These are phyloP conservation scores for Poa annua DNA, from an alignment of 176 grass and related monocot species.

Conservation along the genomic window DNA sequence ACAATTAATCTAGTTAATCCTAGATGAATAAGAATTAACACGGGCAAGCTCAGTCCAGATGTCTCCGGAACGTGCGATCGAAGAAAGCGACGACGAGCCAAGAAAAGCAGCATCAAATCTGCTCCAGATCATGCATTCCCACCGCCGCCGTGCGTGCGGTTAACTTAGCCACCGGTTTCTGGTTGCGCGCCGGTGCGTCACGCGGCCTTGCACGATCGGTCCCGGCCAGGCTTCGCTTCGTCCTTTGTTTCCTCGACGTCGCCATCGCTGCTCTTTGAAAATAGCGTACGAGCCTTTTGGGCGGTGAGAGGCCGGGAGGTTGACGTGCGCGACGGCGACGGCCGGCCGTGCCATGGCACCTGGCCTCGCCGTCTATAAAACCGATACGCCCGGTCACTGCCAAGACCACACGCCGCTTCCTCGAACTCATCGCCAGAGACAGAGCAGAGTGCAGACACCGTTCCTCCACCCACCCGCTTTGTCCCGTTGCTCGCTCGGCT, in stretches of 20 bases:
- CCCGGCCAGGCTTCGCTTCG: neutral
- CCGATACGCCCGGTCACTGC: too few species aligned
- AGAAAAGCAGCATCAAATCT: too few species aligned
- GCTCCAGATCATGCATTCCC: neutral
- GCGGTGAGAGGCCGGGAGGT: constrained; percentile 6
- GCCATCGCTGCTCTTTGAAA: neutral
- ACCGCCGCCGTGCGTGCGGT: neutral
- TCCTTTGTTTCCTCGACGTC: neutral
- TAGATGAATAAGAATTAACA: too few species aligned
- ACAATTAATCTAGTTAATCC: too few species aligned
- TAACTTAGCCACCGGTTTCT: neutral
- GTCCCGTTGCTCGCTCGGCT: neutral
- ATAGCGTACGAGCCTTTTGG: neutral
- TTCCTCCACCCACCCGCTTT: neutral
- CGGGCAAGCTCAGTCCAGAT: too few species aligned
- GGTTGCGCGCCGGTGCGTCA: constrained; percentile 17
- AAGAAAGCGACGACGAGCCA: too few species aligned
- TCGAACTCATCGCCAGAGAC: constrained; percentile 19
- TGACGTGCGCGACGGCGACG: neutral
- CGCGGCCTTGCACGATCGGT: neutral
- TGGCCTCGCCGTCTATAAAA: neutral
- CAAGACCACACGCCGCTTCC: neutral
- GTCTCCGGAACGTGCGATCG: too few species aligned
- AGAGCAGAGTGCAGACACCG: neutral
- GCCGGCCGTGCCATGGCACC: neutral